These are phyloP conservation scores for Rosellinia necatrix DNA, from an alignment of 2,329 filamentous ascomycete species.

Conservation along the genomic window DNA sequence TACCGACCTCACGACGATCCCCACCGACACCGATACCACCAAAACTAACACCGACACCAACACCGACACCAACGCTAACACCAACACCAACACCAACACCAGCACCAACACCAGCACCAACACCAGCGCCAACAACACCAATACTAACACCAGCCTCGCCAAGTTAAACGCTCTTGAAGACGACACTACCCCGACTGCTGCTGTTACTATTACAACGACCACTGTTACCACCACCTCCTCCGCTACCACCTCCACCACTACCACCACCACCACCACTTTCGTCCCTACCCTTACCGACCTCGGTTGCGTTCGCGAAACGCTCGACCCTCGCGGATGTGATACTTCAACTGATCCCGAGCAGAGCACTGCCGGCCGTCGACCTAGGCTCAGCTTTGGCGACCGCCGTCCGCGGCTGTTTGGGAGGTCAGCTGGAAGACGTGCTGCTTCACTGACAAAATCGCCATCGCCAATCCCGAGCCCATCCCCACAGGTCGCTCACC, in stretches of 20 bases:
- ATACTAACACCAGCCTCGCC: constrained; percentile 10
- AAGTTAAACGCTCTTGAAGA: constrained; percentile 5
- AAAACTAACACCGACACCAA: not conserved
- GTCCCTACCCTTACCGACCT: constrained; percentile 15
- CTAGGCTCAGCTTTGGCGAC: constrained; percentile 19
- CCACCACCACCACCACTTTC: not conserved
- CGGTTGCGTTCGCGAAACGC: constrained; percentile 17
- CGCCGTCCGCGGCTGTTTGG: constrained; percentile 31
- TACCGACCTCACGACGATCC: constrained; percentile 1
- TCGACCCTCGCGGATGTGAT: constrained; percentile 19
- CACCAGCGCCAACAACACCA: constrained; percentile 1
- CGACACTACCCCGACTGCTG: not conserved
- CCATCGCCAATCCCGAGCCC: constrained; percentile 13
- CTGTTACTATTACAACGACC: too few relatives aligned
- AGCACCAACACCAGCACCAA: not conserved
- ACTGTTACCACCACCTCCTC: not conserved
- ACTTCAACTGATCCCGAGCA: constrained; percentile 9
- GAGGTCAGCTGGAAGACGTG: constrained; percentile 32
- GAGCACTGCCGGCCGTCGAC: constrained; percentile 15
- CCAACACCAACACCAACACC: not conserved
- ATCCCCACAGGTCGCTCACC: constrained; percentile 25
- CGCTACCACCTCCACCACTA: too few relatives aligned
- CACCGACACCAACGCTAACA: not conserved
- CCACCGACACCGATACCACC: not conserved
- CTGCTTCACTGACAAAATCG: constrained; percentile 32